These are phyloP conservation scores for Glomus cerebriforme DNA, from an alignment of 192 early-diverging fungal genomes.

Conservation along the genomic window DNA sequence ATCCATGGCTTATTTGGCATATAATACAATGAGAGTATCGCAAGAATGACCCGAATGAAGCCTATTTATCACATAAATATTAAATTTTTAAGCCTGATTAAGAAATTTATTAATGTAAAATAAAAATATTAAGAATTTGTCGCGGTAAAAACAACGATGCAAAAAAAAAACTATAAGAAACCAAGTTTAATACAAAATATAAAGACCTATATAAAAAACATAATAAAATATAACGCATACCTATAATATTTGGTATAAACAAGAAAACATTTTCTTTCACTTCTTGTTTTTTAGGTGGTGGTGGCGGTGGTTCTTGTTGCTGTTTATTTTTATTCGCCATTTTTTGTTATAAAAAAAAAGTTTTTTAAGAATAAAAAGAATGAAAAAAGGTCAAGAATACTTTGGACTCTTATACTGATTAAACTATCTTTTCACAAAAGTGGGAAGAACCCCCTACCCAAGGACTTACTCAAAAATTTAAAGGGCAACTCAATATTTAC, in stretches of 20 bases:
- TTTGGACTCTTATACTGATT: too few species aligned
- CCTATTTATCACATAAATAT: slow-evolving; percentile 49
- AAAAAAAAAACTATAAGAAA: neutral
- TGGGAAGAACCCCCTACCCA: too few species aligned
- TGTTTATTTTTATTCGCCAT: slow-evolving; percentile 37
- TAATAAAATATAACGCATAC: slow-evolving; percentile 35
- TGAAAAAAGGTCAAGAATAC: too few species aligned
- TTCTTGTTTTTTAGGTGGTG: slow-evolving; percentile 30
- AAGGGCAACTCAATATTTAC: too few species aligned
- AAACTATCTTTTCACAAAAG: too few species aligned
- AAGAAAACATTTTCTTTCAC: slow-evolving; percentile 65
- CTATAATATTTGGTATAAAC: slow-evolving; percentile 80
- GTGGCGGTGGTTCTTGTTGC: slow-evolving; percentile 4
- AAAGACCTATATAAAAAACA: slow-evolving; percentile 46
- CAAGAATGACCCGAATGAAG: slow-evolving; percentile 84
- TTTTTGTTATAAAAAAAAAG: neutral
- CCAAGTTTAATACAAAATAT: slow-evolving; percentile 23
- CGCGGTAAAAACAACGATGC: slow-evolving; percentile 13
- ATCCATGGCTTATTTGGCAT: slow-evolving; percentile 73
- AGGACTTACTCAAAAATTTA: too few species aligned
- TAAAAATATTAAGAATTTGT: neutral
- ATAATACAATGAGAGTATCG: slow-evolving; percentile 69
- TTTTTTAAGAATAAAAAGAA: too few species aligned
- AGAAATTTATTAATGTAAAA: slow-evolving; percentile 14
- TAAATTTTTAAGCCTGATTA: neutral